Evolutionary conservation across 768 basidiomycete species (phyloP).

Genomic region (Glaciozyma antarctica): DNA sequence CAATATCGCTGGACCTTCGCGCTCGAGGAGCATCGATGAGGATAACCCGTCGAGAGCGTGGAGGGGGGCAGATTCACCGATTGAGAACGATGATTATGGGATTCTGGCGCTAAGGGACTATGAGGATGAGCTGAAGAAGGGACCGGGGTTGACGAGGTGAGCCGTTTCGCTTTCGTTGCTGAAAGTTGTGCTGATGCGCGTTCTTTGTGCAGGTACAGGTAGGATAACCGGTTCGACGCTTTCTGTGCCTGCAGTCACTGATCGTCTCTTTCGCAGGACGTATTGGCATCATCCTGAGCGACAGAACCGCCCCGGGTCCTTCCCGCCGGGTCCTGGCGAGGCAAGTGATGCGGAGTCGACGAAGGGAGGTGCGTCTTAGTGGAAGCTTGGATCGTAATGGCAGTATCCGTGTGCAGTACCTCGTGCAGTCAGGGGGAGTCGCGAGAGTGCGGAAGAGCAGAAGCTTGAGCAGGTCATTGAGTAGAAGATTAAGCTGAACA

Average conservation of each 20-base stretch:
- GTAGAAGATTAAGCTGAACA: not conserved
- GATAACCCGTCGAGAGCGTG: conserved; percentile 26
- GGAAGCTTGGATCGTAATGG: not conserved
- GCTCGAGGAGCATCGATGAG: conserved; percentile 1
- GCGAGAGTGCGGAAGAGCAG: too few species aligned
- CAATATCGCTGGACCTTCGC: not conserved
- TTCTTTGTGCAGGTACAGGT: not conserved
- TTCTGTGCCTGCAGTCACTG: too few species aligned
- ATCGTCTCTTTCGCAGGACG: not conserved
- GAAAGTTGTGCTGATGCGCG: too few species aligned
- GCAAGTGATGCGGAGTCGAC: conserved; percentile 5
- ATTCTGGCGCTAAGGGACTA: not conserved
- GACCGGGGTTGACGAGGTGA: conserved; percentile 12
- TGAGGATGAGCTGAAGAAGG: conserved; percentile 12
- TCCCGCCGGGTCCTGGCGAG: not conserved
- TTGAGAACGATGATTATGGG: not conserved
- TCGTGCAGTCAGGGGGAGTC: too few species aligned
- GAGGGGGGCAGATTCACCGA: conserved; percentile 11
- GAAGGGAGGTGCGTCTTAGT: not conserved
- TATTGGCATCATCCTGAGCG: conserved; percentile 3
- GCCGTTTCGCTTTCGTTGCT: not conserved
- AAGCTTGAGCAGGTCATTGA: not conserved
- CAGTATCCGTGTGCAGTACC: too few species aligned
- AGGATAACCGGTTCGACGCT: too few species aligned
- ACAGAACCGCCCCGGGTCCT: conserved; percentile 5